phyloP scores from a whole-genome alignment of 257 asterid species.

The Forsythia suspensa region DNA sequence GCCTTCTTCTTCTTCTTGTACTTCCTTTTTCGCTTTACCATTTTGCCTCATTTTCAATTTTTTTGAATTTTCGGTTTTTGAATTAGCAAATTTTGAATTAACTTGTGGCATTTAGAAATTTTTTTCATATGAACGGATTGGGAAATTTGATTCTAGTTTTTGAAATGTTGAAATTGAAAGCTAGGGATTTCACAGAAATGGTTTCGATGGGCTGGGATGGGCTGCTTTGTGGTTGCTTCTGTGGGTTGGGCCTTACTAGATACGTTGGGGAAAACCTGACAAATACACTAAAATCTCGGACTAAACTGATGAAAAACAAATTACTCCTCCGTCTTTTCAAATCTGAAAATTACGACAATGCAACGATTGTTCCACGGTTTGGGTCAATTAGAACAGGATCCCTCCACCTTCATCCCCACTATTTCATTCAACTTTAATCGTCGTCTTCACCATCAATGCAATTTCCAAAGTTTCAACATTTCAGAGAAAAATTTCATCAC shows the following conservation, averaged over 20 bases:
- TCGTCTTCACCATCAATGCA: too few species aligned
- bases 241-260: constrained; percentile 8
- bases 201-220: not conserved
- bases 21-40: constrained; percentile 48
- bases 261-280: not conserved
- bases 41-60: constrained; percentile 45
- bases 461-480: too few species aligned
- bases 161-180: not conserved
- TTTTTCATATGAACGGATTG: not conserved
- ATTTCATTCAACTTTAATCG: too few species aligned
- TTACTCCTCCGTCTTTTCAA: too few species aligned
- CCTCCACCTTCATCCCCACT: too few species aligned
- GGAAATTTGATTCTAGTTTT: not conserved
- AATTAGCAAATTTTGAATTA: constrained; percentile 17
- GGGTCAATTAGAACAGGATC: too few species aligned
- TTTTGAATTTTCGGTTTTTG: not conserved
- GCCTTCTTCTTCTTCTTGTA: constrained; percentile 33
- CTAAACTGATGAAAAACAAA: too few species aligned
- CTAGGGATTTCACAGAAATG: not conserved
- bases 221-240: not conserved
- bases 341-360: too few species aligned
- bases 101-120: constrained; percentile 4
- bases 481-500: too few species aligned
- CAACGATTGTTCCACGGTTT: too few species aligned
- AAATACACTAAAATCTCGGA: too few species aligned